phyloP scores from a whole-genome alignment of 2,329 filamentous ascomycete species.

The Hawksworthiomyces lignivorus region DNA sequence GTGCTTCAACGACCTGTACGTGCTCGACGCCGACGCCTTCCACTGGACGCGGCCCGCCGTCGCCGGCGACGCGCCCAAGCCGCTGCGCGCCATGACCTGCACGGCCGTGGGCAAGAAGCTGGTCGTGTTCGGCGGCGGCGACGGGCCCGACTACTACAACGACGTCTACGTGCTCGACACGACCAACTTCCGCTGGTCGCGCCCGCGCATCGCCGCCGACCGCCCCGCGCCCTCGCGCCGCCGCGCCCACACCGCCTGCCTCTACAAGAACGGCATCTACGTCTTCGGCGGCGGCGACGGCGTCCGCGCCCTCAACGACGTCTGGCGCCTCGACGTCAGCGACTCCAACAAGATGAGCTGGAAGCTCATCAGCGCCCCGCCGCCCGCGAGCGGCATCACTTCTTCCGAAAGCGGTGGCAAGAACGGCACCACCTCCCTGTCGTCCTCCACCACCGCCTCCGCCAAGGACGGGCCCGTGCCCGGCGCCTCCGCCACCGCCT shows the following conservation, averaged over 20 bases:
- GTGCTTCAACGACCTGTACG: conserved; percentile 63
- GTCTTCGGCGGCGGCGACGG: conserved; percentile 66
- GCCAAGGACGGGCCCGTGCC: background rate
- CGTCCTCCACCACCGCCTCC: background rate
- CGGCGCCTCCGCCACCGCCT: conserved; percentile 1
- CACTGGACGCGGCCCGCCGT: conserved; percentile 61
- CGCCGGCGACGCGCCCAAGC: conserved; percentile 55
- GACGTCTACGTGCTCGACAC: conserved; percentile 67
- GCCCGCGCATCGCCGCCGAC: conserved; percentile 52
- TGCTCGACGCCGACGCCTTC: conserved; percentile 62
- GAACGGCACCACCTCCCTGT: background rate
- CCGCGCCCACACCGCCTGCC: conserved; percentile 61
- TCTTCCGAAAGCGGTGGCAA: background rate
- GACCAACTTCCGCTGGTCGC: conserved; percentile 59
- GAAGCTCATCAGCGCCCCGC: conserved; percentile 48
- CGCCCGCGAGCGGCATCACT: conserved; percentile 24
- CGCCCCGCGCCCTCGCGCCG: conserved; percentile 48
- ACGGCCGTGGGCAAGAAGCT: conserved; percentile 63
- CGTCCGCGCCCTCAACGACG: conserved; percentile 61
- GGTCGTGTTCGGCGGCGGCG: conserved; percentile 61
- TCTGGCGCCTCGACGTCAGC: conserved; percentile 63
- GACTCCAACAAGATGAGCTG: conserved; percentile 62
- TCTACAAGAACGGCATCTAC: conserved; percentile 64
- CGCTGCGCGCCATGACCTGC: conserved; percentile 63
- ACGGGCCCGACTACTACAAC: conserved; percentile 64